phyloP scores from a whole-genome alignment of 139 green algal species.

The Volvox reticuliferus region DNA sequence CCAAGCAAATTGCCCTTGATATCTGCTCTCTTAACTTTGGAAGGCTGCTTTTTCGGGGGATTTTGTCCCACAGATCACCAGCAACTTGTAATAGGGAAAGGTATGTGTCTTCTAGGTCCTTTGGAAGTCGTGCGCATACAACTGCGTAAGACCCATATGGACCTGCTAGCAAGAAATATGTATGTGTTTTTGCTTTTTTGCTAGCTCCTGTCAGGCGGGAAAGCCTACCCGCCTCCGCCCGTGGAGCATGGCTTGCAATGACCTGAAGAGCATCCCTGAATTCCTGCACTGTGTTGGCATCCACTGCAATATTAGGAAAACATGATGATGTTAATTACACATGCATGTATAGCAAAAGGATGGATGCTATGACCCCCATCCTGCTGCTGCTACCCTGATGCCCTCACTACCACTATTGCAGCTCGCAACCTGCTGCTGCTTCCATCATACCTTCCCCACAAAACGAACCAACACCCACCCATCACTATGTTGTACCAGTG shows the following conservation, averaged over 20 bases:
- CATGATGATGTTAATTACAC: too few relatives aligned
- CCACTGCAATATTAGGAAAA: too few relatives aligned
- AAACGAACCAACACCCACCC: too few relatives aligned
- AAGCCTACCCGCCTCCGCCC: not conserved
- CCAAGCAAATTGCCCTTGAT: not conserved
- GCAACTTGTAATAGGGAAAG: not conserved
- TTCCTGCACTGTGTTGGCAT: too few relatives aligned
- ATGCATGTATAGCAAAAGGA: too few relatives aligned
- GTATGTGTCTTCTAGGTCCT: not conserved
- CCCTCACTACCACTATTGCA: too few relatives aligned
- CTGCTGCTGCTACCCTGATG: too few relatives aligned
- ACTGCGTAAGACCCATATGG: not conserved
- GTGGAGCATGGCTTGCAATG: not conserved
- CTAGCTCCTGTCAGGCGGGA: not conserved
- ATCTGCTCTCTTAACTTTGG: not conserved
- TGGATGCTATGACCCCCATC: too few relatives aligned
- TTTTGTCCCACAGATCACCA: not conserved
- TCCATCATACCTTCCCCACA: too few relatives aligned
- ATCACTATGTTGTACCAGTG: too few relatives aligned
- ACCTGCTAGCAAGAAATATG: not conserved
- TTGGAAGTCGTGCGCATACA: not conserved
- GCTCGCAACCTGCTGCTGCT: too few relatives aligned
- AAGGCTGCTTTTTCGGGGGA: not conserved
- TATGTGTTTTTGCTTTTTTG: not conserved
- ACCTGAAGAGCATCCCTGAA: not conserved